Conservation (phyloP, 2,329 filamentous ascomycete genomes). For the Talaromyces verruculosus region DNA sequence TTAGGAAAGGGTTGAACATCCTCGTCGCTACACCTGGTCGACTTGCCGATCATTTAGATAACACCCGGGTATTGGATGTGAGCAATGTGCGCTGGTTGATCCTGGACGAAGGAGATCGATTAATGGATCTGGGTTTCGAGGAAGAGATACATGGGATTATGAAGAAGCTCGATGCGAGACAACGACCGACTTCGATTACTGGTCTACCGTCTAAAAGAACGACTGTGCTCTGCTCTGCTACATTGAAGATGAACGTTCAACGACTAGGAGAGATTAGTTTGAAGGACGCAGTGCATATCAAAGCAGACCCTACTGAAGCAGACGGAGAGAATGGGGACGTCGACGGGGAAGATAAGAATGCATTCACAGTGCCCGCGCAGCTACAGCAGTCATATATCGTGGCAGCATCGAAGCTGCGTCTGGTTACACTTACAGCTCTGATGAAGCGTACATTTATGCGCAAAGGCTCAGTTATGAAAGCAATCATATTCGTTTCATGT, state of each 20-base stretch:
- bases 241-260: conserved; percentile 97
- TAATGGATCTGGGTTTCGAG: conserved; percentile 98
- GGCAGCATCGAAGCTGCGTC: conserved; percentile 81
- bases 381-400: conserved; percentile 89
- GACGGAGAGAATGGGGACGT: conserved; percentile 52
- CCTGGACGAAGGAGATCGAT: conserved; percentile 91
- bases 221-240: conserved; percentile 92
- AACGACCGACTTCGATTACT: conserved; percentile 62
- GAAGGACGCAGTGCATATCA: conserved; percentile 86
- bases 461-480: conserved; percentile 91
- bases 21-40: conserved; percentile 91
- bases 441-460: conserved; percentile 85
- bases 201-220: conserved; percentile 70
- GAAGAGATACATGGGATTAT: conserved; percentile 89
- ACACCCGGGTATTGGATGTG: conserved; percentile 85
- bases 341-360: conserved; percentile 53
- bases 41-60: conserved; percentile 85
- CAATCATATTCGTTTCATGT: conserved; percentile 94
- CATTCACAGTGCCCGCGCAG: conserved; percentile 83
- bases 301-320: conserved; percentile 61
- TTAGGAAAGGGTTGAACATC: conserved; percentile 94
- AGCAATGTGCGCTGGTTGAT: conserved; percentile 91
- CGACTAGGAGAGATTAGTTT: conserved; percentile 91
- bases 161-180: conserved; percentile 68
- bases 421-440: conserved; percentile 82